phyloP scores from a whole-genome alignment of 1,284 basidiomycete genomes.

The Papiliotrema flavescens region DNA sequence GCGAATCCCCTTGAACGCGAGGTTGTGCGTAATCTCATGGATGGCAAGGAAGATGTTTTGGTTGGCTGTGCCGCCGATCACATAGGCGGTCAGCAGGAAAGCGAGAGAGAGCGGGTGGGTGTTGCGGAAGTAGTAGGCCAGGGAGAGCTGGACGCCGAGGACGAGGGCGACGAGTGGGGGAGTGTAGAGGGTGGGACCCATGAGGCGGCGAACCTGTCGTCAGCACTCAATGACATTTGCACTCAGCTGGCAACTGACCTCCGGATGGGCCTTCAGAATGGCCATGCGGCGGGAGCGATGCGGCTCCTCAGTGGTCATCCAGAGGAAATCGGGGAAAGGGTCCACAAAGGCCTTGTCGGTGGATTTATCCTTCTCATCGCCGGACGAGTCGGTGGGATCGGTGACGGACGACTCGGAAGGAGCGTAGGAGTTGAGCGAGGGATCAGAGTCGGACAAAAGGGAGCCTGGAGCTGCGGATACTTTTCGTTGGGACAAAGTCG shows the following conservation, averaged over 20 bases:
- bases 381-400: neutral
- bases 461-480: neutral
- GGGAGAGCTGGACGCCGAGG: constrained; percentile 67
- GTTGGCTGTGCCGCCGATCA: constrained; percentile 88
- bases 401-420: neutral
- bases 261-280: constrained; percentile 91
- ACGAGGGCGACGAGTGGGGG: constrained; percentile 81
- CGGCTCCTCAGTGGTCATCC: constrained; percentile 97
- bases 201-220: constrained; percentile 77
- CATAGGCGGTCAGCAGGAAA: constrained; percentile 77
- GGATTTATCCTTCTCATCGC: neutral
- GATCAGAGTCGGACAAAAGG: neutral
- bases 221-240: neutral
- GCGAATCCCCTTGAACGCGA: constrained; percentile 79
- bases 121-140: constrained; percentile 64
- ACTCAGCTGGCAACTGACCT: constrained; percentile 57
- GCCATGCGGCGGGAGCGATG: constrained; percentile 81
- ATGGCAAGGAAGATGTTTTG: constrained; percentile 97
- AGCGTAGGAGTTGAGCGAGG: neutral
- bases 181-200: constrained; percentile 89
- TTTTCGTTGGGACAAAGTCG: neutral
- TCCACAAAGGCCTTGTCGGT: constrained; percentile 15
- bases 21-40: constrained; percentile 97
- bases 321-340: constrained; percentile 67
- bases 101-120: constrained; percentile 64